Evolutionary conservation across 1,284 basidiomycete species (phyloP), one percentile per base, ranked within the genome.

Genomic region (Albatrellus sp.): DNA sequence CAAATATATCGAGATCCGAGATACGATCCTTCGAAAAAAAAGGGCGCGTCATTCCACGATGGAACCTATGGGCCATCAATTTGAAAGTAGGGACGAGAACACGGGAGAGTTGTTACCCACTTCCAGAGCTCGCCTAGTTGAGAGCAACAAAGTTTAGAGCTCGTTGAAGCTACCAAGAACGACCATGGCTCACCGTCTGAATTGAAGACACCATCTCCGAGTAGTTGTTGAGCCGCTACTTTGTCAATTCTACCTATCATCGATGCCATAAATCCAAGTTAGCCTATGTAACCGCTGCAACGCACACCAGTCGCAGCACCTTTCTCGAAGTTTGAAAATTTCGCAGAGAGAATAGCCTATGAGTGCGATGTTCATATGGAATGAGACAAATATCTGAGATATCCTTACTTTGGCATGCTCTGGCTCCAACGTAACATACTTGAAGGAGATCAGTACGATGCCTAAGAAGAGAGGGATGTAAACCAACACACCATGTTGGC

Each of bases 141-240:
- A 11, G 16, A 43, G 33, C 2, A n/a, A 34, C 35, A 39, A 24
- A n/a, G 29, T 30, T 20, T 4, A 37, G 5, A 29, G 30, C 16
- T n/a, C n/a, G n/a, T n/a, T n/a, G n/a, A 37, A 3, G 12, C 16
- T 24, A n/a, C 13, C 10, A 13, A n/a, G 9, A 10, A 14, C 2
- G 13, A 28, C 29, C 16, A 35, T 20, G 32, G 11, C n/a, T 12
- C 19, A 50, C 64, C 58, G 52, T 73, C 75, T 59, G 28, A 75
- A 52, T 81, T 80, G 58, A 81, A 81, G 40, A 81, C 80, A 5
- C 78, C 79, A 52, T 70, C 65, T 2, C 77, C 78, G 16, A 80
- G 61, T 52, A 80, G 37, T 17, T 34, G n/a, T n/a, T n/a, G n/a
- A n/a, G n/a, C n/a, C n/a, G n/a, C n/a, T n/a, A n/a, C n/a, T n/a